Percentiles rank a stretch among this genome's conserved stretches.
These are phyloP conservation scores for Oidium heveae DNA, from an alignment of 2,329 filamentous ascomycete species.

Conservation along the genomic window DNA sequence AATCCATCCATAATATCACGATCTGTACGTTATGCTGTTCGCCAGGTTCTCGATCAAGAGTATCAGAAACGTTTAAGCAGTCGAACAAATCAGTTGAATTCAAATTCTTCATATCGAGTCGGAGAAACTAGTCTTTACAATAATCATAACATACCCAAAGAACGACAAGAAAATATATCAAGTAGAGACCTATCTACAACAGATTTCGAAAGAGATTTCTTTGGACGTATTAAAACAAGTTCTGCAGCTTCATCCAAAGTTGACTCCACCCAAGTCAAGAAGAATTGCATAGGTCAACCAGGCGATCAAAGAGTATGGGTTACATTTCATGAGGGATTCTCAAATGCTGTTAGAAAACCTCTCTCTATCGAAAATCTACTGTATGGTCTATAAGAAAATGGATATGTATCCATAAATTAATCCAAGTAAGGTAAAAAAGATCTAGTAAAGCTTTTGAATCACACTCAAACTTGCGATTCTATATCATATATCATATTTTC, in stretches of 20 bases:
- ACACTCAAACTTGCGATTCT: too few relatives aligned
- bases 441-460: too few relatives aligned
- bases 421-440: too few relatives aligned
- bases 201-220: constrained; percentile 53
- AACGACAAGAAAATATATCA: background rate
- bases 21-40: constrained; percentile 67
- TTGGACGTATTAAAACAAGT: constrained; percentile 35
- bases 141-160: background rate
- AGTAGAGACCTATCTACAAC: background rate
- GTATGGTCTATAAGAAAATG: constrained; percentile 25
- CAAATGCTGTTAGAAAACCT: constrained; percentile 77
- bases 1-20: constrained; percentile 26
- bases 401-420: too few relatives aligned
- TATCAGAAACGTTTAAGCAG: constrained; percentile 46
- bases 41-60: constrained; percentile 82
- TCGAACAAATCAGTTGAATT: constrained; percentile 36
- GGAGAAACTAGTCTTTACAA: constrained; percentile 16
- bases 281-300: constrained; percentile 4
- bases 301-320: constrained; percentile 51
- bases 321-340: constrained; percentile 71
- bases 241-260: constrained; percentile 19
- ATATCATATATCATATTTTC: too few relatives aligned
- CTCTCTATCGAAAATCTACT: constrained; percentile 61
- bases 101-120: constrained; percentile 35
- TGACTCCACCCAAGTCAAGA: constrained; percentile 30